These are phyloP conservation scores for Epichloe typhina DNA, from an alignment of 2,329 filamentous ascomycete species.

Conservation along the genomic window DNA sequence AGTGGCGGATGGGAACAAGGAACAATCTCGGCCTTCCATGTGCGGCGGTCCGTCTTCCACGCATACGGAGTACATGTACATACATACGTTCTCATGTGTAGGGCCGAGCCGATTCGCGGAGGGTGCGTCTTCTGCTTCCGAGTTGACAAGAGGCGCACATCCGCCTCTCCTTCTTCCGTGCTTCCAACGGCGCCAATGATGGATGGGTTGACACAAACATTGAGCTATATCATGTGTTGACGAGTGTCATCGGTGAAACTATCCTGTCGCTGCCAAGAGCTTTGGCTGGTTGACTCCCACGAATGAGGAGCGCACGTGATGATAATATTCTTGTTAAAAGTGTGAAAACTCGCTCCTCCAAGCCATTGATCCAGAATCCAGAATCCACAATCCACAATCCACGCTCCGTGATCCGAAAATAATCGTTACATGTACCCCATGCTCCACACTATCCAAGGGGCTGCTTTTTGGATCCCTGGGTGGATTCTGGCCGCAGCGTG, in stretches of 20 bases:
- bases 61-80: constrained; percentile 3
- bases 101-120: constrained; percentile 10
- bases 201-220: no score
- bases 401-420: constrained; percentile 7
- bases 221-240: neutral
- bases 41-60: constrained; percentile 14
- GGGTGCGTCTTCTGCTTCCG: neutral
- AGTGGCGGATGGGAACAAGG: neutral
- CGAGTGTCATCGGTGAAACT: neutral
- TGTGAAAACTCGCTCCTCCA: neutral
- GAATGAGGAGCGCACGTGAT: neutral
- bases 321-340: neutral
- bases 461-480: neutral
- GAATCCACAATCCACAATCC: neutral
- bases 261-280: neutral
- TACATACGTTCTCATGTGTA: constrained; percentile 1
- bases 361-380: neutral
- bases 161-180: neutral
- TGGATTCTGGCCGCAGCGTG: constrained; percentile 13
- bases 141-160: neutral
- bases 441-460: neutral
- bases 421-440: neutral
- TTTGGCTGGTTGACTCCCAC: neutral
- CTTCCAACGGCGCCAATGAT: no score
- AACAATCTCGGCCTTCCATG: constrained; percentile 11